Evolutionary conservation across 2,329 filamentous ascomycete species (phyloP).

Genomic region (Colletotrichum sp.): DNA sequence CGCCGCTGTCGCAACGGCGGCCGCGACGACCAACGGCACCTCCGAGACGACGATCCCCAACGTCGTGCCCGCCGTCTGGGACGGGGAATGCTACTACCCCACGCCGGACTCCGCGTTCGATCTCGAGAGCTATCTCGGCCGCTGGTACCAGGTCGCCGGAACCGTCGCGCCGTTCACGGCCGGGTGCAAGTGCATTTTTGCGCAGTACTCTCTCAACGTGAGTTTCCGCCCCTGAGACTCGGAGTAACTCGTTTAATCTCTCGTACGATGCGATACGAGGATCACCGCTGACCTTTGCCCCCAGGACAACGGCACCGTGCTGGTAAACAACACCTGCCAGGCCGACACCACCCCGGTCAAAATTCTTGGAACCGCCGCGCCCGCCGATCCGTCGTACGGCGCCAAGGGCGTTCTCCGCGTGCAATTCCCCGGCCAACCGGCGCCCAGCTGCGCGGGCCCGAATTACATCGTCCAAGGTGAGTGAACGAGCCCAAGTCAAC

Average conservation of each 20-base stretch:
- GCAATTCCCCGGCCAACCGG: conserved; percentile 33
- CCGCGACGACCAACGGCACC: conserved; percentile 13
- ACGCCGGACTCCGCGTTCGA: conserved; percentile 30
- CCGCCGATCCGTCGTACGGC: conserved; percentile 31
- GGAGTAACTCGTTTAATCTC: not conserved
- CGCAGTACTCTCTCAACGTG: conserved; percentile 35
- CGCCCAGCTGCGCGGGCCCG: conserved; percentile 32
- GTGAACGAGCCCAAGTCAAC: not conserved
- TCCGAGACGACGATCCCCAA: conserved; percentile 4
- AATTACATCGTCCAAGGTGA: conserved; percentile 37
- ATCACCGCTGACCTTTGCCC: not conserved
- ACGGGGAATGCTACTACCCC: conserved; percentile 36
- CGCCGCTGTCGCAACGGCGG: conserved; percentile 12
- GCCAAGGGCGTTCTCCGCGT: conserved; percentile 32
- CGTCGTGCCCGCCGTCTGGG: conserved; percentile 33
- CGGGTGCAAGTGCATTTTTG: conserved; percentile 35
- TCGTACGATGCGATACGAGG: not conserved
- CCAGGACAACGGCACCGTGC: conserved; percentile 34
- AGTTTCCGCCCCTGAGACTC: not conserved
- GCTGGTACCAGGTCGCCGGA: conserved; percentile 38
- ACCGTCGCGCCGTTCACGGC: conserved; percentile 33
- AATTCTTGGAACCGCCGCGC: conserved; percentile 32
- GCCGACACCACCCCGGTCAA: conserved; percentile 27
- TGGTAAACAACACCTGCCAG: conserved; percentile 37
- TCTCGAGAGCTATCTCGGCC: conserved; percentile 33